Evolutionary conservation across 257 asterid genomes (phyloP).

Genomic region (Haberlea rhodopensis): DNA sequence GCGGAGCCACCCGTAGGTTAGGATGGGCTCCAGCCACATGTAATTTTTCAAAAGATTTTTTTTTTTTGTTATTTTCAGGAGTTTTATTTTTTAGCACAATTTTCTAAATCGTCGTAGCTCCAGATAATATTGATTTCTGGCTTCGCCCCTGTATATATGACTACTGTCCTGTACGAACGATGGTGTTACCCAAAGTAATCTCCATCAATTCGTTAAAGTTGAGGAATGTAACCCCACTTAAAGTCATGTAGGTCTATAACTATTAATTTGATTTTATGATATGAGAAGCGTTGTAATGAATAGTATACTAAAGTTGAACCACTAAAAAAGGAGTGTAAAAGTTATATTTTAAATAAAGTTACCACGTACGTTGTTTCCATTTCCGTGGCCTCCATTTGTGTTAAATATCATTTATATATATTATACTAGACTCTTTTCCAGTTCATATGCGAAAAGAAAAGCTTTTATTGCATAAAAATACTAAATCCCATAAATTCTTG

Average conservation of each 20-base stretch:
- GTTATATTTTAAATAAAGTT: not conserved
- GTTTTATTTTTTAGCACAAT: too few species aligned
- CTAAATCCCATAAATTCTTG: not conserved
- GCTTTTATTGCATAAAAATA: not conserved
- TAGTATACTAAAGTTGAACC: not conserved
- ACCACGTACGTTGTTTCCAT: constrained; percentile 3
- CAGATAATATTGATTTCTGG: too few species aligned
- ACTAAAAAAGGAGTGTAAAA: not conserved
- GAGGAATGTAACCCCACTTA: constrained; percentile 20
- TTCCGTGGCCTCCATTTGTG: constrained; percentile 12
- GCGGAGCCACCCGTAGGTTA: too few species aligned
- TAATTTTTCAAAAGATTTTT: too few species aligned
- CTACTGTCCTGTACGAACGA: too few species aligned
- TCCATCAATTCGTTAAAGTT: constrained; percentile 26
- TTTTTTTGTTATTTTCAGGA: too few species aligned
- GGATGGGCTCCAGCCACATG: too few species aligned
- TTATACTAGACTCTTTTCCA: not conserved
- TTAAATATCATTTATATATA: constrained; percentile 7
- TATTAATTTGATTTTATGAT: not conserved
- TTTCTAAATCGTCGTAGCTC: too few species aligned
- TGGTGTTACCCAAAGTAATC: constrained; percentile 32
- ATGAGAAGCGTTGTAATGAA: not conserved
- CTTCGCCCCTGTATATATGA: too few species aligned
- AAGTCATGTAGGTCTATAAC: not conserved
- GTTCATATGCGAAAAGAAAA: constrained; percentile 1